Base-by-base conservation (phyloP, 352 stramenopile genomes). In the Pythium brachiatum region DNA sequence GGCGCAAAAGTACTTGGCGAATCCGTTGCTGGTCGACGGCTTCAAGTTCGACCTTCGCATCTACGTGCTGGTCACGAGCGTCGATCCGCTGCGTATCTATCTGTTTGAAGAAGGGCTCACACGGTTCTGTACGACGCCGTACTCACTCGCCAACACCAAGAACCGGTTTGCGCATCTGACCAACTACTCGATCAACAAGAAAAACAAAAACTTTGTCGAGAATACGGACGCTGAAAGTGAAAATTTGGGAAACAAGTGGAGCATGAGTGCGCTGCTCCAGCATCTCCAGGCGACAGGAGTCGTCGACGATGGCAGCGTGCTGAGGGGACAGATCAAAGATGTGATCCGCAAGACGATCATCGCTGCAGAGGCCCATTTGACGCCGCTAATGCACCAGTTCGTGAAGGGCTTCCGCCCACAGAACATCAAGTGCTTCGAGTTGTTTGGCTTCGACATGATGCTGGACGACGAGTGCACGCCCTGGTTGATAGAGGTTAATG, bases 1-100 rank as follows among this genome's bases (percentile, higher is more conserved):
- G 32, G 74, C 96, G 2, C 89, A 97, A 68, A 75, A 75, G 38
- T 95, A 96, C 60, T 29, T 97, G 0, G 62, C 73, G 0, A 75
- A 81, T 29, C 89, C 89, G 12, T 81, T 94, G 21, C 66, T 95
- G 2, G 74, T 96, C 27, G 81, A 89, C 29, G 79, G 85, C n/a
- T 89, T 81, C 72, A 97, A 97, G 65, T 97, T 97, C 53, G 90
- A 97, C 58, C 65, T 97, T 23, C 76, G 90, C 11, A 58, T 97
- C 46, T 97, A 97, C 66, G 86, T 96, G 2, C 50, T 96, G 6
- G 85, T 96, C 31, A 96, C 89, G n/a, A 89, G 76, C 46, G 66
- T 96, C 34, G 85, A 96, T 52, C 89, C 89, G 16, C 64, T 97
- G 46, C 76, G 88, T 25, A 83, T 93, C 47, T 97, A 96, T 54